Evolutionary conservation across 208 protist species (phyloP).

Genomic region (Novymonas esmeraldas): DNA sequence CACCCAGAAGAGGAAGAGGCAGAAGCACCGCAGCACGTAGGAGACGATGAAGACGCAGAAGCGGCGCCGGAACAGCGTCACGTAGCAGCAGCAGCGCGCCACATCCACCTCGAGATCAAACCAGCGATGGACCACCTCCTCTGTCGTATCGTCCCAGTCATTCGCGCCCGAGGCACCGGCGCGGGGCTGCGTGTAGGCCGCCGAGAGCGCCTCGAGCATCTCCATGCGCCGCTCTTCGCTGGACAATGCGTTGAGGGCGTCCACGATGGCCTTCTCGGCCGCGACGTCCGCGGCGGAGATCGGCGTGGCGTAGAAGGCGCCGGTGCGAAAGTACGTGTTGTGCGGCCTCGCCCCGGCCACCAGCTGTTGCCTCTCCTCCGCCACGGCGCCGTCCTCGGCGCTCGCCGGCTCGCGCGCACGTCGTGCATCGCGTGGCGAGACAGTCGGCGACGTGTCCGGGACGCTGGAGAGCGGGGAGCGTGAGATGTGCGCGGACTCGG

Average conservation of each 20-base stretch:
- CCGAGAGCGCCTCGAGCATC: constrained; percentile 48
- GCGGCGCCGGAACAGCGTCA: constrained; percentile 41
- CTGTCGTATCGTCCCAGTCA: constrained; percentile 58
- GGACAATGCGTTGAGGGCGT: constrained; percentile 49
- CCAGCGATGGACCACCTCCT: constrained; percentile 32
- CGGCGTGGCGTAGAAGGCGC: constrained; percentile 36
- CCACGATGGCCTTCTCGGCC: constrained; percentile 38
- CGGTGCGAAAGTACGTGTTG: constrained; percentile 36
- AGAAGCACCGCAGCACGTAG: constrained; percentile 49
- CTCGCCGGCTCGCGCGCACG: too few species aligned
- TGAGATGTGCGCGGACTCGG: too few species aligned
- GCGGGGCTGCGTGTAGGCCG: constrained; percentile 50
- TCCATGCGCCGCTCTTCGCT: constrained; percentile 36
- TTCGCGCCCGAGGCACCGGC: constrained; percentile 53
- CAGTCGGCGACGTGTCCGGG: too few species aligned
- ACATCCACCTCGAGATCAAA: constrained; percentile 45
- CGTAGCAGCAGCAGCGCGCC: constrained; percentile 41
- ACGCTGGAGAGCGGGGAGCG: too few species aligned
- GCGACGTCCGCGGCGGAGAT: constrained; percentile 33
- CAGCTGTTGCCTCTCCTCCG: too few species aligned
- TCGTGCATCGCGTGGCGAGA: too few species aligned
- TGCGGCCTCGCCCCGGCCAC: constrained; percentile 11
- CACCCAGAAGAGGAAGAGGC: constrained; percentile 57
- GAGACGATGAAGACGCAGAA: constrained; percentile 61
- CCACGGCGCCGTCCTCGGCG: too few species aligned